Conservation (phyloP, 257 asterid genomes). For the Salvia splendens region DNA sequence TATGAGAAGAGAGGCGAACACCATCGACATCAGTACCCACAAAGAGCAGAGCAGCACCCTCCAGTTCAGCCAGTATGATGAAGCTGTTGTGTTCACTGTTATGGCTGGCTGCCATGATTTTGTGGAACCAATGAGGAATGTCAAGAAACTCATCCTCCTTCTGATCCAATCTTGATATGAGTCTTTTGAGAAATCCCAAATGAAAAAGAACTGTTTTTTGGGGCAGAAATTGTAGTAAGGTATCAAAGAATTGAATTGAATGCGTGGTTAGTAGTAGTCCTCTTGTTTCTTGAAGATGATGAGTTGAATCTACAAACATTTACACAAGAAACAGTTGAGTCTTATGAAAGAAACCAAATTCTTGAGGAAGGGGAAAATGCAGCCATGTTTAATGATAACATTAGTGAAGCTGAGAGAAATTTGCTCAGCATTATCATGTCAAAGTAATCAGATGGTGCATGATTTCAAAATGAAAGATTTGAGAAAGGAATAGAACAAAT, state of each 20-base stretch:
- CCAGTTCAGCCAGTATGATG: constrained; percentile 93
- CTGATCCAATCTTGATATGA: constrained; percentile 11
- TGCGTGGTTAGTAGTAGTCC: neutral
- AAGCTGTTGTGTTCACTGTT: constrained; percentile 70
- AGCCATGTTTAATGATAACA: constrained; percentile 28
- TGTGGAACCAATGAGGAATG: constrained; percentile 78
- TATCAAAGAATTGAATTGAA: constrained; percentile 31
- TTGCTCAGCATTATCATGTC: constrained; percentile 41
- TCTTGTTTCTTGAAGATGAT: neutral
- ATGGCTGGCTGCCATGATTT: constrained; percentile 84
- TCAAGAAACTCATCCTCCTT: constrained; percentile 65
- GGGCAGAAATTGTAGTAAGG: neutral
- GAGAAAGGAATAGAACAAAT: constrained; percentile 44
- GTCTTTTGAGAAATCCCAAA: constrained; percentile 3
- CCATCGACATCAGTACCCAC: constrained; percentile 66
- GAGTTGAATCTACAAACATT: constrained; percentile 9
- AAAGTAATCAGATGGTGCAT: neutral
- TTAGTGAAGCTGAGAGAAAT: constrained; percentile 19
- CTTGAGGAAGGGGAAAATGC: constrained; percentile 26
- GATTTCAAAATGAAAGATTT: constrained; percentile 30
- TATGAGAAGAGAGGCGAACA: constrained; percentile 67
- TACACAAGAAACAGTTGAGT: too few relatives aligned
- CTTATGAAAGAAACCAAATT: constrained; percentile 19
- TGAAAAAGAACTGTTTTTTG: neutral
- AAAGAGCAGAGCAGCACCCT: constrained; percentile 70